phyloP scores from a whole-genome alignment of 345 rosid species.

The Microthlaspi erraticum region DNA sequence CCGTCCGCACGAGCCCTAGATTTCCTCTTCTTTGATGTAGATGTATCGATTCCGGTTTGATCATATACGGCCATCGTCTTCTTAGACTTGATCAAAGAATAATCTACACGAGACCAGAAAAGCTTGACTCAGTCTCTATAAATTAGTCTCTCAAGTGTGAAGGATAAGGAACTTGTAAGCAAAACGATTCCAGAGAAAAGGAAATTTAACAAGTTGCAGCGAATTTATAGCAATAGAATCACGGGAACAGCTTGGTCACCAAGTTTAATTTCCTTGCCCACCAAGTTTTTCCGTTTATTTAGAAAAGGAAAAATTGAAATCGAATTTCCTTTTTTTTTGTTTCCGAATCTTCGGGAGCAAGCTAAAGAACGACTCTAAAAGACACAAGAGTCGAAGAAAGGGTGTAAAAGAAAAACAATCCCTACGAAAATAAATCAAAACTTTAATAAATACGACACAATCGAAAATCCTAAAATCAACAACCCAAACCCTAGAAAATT shows the following conservation, averaged over 20 bases:
- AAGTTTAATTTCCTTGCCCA: conserved; percentile 26
- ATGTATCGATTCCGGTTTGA: conserved; percentile 17
- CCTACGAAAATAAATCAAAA: background rate
- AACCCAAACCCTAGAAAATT: background rate
- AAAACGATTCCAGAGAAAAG: background rate
- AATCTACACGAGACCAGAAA: conserved; percentile 29
- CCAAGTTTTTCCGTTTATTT: conserved; percentile 28
- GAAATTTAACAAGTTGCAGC: background rate
- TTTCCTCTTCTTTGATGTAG: conserved; percentile 57
- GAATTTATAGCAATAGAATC: conserved; percentile 11
- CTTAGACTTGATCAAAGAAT: conserved; percentile 5
- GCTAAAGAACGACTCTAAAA: conserved; percentile 2
- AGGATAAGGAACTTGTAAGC: background rate
- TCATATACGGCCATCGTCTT: conserved; percentile 33
- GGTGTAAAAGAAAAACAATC: background rate
- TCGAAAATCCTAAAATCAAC: conserved; percentile 10
- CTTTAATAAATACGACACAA: background rate
- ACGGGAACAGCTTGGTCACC: conserved; percentile 13
- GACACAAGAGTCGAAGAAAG: background rate
- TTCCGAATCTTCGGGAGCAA: conserved; percentile 19
- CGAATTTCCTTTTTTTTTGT: background rate
- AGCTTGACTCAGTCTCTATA: background rate
- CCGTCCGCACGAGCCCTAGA: conserved; percentile 51
- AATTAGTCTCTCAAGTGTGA: background rate
- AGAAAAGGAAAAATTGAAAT: background rate